Conservation (phyloP, 257 asterid species). For the Petunia axillaris region DNA sequence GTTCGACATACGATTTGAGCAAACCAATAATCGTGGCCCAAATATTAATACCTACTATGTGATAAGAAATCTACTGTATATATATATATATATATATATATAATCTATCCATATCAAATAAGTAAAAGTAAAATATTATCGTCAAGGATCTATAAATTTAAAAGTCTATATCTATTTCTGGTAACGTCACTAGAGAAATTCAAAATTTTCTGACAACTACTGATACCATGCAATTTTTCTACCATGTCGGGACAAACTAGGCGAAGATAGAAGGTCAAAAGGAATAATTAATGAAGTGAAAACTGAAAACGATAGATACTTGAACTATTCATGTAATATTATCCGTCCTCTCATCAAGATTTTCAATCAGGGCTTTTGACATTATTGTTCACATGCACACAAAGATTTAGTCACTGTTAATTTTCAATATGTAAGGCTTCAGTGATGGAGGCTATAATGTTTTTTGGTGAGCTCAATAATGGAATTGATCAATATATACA, state of each 20-base stretch:
- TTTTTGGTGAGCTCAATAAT: slow-evolving; percentile 15
- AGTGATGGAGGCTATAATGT: slow-evolving; percentile 19
- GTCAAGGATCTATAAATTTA: too few species aligned
- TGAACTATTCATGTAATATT: slow-evolving; percentile 15
- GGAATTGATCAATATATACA: not conserved
- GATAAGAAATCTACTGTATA: too few species aligned
- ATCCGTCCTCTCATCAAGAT: slow-evolving; percentile 10
- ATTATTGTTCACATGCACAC: slow-evolving; percentile 18
- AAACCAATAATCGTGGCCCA: too few species aligned
- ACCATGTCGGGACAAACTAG: not conserved
- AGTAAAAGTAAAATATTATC: too few species aligned
- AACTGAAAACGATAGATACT: not conserved
- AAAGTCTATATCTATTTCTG: too few species aligned
- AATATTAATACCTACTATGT: too few species aligned
- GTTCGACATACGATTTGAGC: too few species aligned
- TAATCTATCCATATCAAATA: too few species aligned
- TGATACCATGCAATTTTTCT: slow-evolving; percentile 7
- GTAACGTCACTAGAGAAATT: not conserved
- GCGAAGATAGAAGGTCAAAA: not conserved
- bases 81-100: too few species aligned
- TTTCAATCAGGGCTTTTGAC: slow-evolving; percentile 10
- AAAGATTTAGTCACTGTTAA: not conserved
- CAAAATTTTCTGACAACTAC: not conserved
- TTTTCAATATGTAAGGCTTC: not conserved
- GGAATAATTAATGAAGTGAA: slow-evolving; percentile 5